phyloP scores from a whole-genome alignment of 148 eudicot species.

The Rhododendron kiyosumense region DNA sequence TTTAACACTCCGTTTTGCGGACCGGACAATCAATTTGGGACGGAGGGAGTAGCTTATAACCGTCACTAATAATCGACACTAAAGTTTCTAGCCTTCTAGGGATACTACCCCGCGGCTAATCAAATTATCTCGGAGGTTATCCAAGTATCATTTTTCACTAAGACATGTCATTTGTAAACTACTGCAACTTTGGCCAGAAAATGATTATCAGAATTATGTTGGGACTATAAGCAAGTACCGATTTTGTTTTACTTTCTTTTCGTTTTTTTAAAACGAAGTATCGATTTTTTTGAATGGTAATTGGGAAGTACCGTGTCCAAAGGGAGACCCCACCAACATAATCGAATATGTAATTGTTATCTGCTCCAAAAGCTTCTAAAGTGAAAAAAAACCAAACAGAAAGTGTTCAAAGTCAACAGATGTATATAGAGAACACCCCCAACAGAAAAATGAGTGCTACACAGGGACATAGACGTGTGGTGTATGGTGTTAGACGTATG shows the following conservation, averaged over 20 bases:
- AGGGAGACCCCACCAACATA: background rate
- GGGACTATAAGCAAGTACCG: background rate
- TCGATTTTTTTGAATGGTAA: too few species aligned
- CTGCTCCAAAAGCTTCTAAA: background rate
- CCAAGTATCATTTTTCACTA: background rate
- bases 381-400: background rate
- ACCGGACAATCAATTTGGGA: too few species aligned
- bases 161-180: background rate
- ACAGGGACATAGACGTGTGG: background rate
- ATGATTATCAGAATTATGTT: background rate
- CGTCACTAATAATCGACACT: too few species aligned
- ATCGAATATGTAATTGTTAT: background rate
- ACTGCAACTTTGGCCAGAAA: too few species aligned
- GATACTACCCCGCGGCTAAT: too few species aligned
- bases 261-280: too few species aligned
- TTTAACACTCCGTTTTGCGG: too few species aligned
- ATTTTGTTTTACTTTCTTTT: background rate
- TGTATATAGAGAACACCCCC: too few species aligned
- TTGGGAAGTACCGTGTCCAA: background rate
- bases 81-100: too few species aligned
- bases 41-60: background rate
- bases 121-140: background rate
- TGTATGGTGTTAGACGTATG: background rate
- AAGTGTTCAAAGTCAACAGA: background rate
- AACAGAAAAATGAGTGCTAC: background rate